Percentiles rank a stretch among this genome's conserved stretches.
Conservation (phyloP, 805 yeast genomes). For the Saccharomycopsis oosterbeekiorum region DNA sequence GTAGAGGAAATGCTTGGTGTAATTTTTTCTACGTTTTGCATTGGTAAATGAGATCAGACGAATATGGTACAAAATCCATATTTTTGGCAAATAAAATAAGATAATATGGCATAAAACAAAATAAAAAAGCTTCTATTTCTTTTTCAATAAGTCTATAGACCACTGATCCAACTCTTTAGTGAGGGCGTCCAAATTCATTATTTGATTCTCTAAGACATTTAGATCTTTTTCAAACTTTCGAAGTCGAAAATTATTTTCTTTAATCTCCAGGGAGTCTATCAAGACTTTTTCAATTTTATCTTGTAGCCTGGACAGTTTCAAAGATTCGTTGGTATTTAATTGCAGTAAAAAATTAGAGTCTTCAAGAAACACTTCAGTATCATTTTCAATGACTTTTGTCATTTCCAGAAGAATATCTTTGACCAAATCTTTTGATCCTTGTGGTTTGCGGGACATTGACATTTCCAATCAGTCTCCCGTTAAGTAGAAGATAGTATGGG, state of each 20-base stretch:
- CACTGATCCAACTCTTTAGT: constrained; percentile 53
- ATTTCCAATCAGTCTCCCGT: neutral
- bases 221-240: constrained; percentile 24
- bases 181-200: constrained; percentile 35
- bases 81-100: neutral
- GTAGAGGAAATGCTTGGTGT: constrained; percentile 86
- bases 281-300: constrained; percentile 28
- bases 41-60: constrained; percentile 54
- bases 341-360: constrained; percentile 43
- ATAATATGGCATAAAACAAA: neutral
- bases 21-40: constrained; percentile 86
- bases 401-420: constrained; percentile 26
- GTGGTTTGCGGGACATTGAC: neutral
- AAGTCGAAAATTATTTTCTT: constrained; percentile 21
- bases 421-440: constrained; percentile 17
- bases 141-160: constrained; percentile 44
- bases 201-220: constrained; percentile 26
- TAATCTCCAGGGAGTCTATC: constrained; percentile 20
- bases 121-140: constrained; percentile 24
- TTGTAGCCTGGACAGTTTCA: constrained; percentile 41
- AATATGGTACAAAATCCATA: neutral
- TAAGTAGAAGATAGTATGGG: too few relatives aligned
- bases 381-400: constrained; percentile 29
- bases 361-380: constrained; percentile 29
- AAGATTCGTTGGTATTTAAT: constrained; percentile 47